Evolutionary conservation across 441 rosid genomes (phyloP).

Genomic region (Francoa sonchifolia): DNA sequence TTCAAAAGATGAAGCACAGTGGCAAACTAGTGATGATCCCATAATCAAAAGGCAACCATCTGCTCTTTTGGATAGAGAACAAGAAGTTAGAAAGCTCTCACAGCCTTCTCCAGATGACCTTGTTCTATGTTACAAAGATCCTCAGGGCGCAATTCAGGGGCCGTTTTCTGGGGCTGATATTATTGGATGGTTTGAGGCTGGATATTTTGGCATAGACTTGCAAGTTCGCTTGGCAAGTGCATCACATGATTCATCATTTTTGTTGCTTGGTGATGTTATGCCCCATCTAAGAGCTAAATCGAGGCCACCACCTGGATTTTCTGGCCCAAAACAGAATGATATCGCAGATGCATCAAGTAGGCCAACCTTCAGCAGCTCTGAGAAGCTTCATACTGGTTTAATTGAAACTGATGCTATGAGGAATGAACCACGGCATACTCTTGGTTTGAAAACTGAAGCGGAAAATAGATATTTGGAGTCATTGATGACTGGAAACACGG

Average conservation of each 20-base stretch:
- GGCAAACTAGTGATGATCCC: slow-evolving; percentile 51
- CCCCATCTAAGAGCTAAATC: slow-evolving; percentile 96
- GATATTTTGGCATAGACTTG: slow-evolving; percentile 92
- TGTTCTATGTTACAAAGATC: slow-evolving; percentile 72
- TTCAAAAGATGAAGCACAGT: slow-evolving; percentile 47
- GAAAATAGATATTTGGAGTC: slow-evolving; percentile 91
- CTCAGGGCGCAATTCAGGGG: slow-evolving; percentile 94
- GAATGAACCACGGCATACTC: slow-evolving; percentile 45
- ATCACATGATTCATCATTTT: slow-evolving; percentile 61
- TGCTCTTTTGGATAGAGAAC: slow-evolving; percentile 49
- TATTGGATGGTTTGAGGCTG: slow-evolving; percentile 98
- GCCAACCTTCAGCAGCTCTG: slow-evolving; percentile 39
- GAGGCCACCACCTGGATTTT: slow-evolving; percentile 94
- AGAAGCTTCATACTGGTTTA: slow-evolving; percentile 32
- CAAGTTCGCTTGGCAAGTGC: slow-evolving; percentile 61
- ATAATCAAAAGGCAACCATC: slow-evolving; percentile 54
- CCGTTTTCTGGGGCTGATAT: slow-evolving; percentile 87
- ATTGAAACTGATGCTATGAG: slow-evolving; percentile 39
- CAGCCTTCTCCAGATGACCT: slow-evolving; percentile 68
- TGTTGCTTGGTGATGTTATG: slow-evolving; percentile 87
- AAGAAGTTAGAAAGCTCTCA: slow-evolving; percentile 45
- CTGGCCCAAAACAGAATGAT: slow-evolving; percentile 54
- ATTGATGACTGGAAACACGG: slow-evolving; percentile 56
- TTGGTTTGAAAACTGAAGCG: slow-evolving; percentile 55
- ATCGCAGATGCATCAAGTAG: slow-evolving; percentile 31